Base-by-base conservation (phyloP, 2,329 filamentous ascomycete species). In the Cladobotryum protrusum region DNA sequence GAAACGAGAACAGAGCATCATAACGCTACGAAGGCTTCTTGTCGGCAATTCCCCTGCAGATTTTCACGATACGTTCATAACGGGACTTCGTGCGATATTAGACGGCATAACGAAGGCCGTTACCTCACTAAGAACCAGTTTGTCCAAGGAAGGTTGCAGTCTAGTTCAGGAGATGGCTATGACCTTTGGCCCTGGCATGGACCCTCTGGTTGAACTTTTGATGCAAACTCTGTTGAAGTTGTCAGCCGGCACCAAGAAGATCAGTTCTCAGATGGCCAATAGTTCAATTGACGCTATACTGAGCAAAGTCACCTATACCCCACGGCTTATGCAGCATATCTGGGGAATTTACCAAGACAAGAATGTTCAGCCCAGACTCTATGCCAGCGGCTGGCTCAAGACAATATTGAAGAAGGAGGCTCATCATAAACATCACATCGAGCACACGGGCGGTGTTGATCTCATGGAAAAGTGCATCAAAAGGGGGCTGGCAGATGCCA, bases 181-280 rank as follows among this genome's bases (percentile, higher is more conserved):
- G 57, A 82, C 79, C 8, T 83, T 88, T 42, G 90, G 90, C 1
- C 78, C 89, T 1, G 85, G 78, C 37, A 83, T 96, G 61, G 92
- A 97, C 61, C 80, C 86, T 11, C 87, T 95, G 83, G 86, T 93
- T 7, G 92, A 97, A 68, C 81, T 96, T 45, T 76, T 96, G 18
- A 81, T 97, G 70, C 90, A 96, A 62, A 86, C 82, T 24, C 82
- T 96, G 59, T 83, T 97, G 71, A 96, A 96, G 69, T 80, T 96
- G 55, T 91, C 86, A 57, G 89, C 85, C 9, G 85, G 84, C 19
- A 95, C 92, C 43, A 99, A 99, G 69, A 95, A 95, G 67, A 96
- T 99, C 58, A 84, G 82, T 50, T 89, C 89, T 1, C 85, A 95
- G 61, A 85, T 87, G 56, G 92, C 88, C 47, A 91, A 95, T 62